Evolutionary conservation across 192 early-diverging fungal genomes (phyloP).

Genomic region (Coemansia sp.): DNA sequence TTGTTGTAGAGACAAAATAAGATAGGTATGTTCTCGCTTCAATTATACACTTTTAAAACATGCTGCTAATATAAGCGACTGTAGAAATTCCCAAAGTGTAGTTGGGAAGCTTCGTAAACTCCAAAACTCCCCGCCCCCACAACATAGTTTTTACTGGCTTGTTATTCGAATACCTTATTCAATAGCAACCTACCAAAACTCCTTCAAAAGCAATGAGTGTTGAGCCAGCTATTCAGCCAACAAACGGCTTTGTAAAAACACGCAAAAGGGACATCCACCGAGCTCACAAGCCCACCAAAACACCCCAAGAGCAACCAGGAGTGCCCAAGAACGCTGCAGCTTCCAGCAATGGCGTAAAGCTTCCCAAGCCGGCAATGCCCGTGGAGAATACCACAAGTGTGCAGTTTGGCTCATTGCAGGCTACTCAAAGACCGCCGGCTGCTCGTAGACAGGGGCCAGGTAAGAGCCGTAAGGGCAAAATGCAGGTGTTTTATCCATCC

Average conservation of each 20-base stretch:
- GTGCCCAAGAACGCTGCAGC: background rate
- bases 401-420: background rate
- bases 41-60: no score
- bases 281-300: background rate
- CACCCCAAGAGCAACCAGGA: no score
- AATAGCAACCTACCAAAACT: no score
- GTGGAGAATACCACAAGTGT: background rate
- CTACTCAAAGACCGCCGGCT: background rate
- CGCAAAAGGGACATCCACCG: background rate
- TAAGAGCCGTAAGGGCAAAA: background rate
- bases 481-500: background rate
- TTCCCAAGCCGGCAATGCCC: background rate
- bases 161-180: no score
- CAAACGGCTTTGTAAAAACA: background rate
- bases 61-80: no score
- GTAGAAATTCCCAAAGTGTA: no score
- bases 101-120: no score
- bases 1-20: no score
- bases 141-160: no score
- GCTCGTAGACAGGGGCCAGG: background rate
- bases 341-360: background rate
- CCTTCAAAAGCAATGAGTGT: no score
- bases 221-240: background rate
- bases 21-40: no score
- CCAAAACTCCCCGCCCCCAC: no score